Base-by-base conservation (phyloP, 2,329 filamentous ascomycete species). In the Hortaea werneckii region DNA sequence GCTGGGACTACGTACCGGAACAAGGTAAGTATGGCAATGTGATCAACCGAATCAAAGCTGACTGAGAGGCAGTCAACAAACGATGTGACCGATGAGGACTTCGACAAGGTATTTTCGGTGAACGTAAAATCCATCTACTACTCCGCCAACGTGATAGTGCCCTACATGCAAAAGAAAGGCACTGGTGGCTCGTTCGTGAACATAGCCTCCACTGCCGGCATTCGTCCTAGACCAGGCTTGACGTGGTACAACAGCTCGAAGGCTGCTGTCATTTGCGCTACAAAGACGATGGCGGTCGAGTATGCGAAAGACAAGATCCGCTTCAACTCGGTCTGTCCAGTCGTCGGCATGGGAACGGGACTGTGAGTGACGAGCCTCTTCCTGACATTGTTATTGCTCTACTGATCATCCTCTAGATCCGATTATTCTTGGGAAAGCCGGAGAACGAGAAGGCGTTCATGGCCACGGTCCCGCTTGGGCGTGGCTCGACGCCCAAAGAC, bases 231-330 rank as follows among this genome's bases (percentile, higher is more conserved):
- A 26, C 77, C 78, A 0, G 76, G 79, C 0, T 57, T 85, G 40
- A 79, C 80, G 1, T 85, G 81, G 80, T 85, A 85, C 57, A 84
- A 83, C 57, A 78, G 80, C 1, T 78, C 75, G 38, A 85, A 85
- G 60, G 80, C 76, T 0, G 81, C 81, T 0, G 75, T 82, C 27
- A 64, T 59, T 52, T 62, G 76, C 67, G 78, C 77, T 7, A 81
- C 78, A 2, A 81, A 79, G 65, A 76, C 76, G 8, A 72, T 89
- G 53, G 85, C 83, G 0, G 79, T 83, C 1, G 84, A 88, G 62
- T 88, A 83, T 54, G 85, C 80, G 0, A 74, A 78, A 0, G 75
- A 84, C 45, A 75, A 85, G 53, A 85, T 89, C 52, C 76, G 83
- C 0, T 81, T 88, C 56, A 87, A 87, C 51, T 75, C 77, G 1